These are phyloP conservation scores for Penicillium sp. DNA, from an alignment of 2,329 filamentous ascomycete species.

Conservation along the genomic window DNA sequence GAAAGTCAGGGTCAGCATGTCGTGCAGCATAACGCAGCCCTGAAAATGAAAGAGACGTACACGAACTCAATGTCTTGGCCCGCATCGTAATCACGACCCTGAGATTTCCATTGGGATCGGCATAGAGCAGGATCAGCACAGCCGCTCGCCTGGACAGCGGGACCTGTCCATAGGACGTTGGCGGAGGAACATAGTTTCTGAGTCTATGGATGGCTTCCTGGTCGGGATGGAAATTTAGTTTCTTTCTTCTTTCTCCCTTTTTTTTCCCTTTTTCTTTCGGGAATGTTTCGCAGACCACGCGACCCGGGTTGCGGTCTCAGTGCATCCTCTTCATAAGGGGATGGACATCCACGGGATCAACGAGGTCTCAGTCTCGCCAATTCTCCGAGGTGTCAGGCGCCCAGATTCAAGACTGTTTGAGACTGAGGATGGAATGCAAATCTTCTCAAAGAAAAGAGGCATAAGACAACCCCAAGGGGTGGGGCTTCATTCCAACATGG, in stretches of 20 bases:
- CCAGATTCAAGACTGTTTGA: not conserved
- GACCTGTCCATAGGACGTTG: constrained; percentile 54
- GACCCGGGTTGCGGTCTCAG: constrained; percentile 15
- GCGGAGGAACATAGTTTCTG: constrained; percentile 53
- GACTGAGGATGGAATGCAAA: not conserved
- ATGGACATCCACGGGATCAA: constrained; percentile 20
- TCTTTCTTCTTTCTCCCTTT: not conserved
- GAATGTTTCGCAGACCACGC: constrained; percentile 2
- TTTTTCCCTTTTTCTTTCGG: not conserved
- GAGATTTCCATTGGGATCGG: constrained; percentile 74
- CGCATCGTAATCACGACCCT: constrained; percentile 61
- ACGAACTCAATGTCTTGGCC: constrained; percentile 55
- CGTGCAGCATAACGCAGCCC: constrained; percentile 10
- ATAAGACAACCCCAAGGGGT: not conserved
- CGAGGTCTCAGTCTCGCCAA: not conserved
- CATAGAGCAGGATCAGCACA: constrained; percentile 82
- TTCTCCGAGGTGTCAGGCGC: not conserved
- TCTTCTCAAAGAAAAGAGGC: not conserved
- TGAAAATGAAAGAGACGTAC: constrained; percentile 30
- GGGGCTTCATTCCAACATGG: not conserved
- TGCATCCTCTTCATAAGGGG: constrained; percentile 6
- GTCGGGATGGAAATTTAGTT: not conserved
- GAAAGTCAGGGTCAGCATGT: constrained; percentile 16
- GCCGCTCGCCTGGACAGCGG: constrained; percentile 68
- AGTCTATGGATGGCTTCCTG: constrained; percentile 54